Evolutionary conservation across 1,139 yeast genomes (phyloP).

Genomic region (Petasospora fabianii): DNA sequence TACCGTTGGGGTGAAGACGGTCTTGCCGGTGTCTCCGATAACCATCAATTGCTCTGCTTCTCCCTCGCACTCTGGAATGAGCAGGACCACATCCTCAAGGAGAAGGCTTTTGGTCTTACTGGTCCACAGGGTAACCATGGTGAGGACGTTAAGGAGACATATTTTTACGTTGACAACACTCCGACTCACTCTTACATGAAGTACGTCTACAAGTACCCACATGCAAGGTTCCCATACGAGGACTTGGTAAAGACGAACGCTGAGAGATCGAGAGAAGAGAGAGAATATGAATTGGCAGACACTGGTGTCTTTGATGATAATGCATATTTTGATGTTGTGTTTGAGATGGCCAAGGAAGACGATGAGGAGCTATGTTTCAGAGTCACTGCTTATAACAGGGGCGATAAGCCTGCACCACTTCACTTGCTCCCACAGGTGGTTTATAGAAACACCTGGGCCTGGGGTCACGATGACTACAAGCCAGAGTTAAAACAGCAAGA

Average conservation of each 20-base stretch:
- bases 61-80: constrained; percentile 91
- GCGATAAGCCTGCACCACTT: constrained; percentile 79
- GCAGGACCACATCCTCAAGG: constrained; percentile 80
- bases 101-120: constrained; percentile 83
- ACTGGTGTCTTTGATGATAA: constrained; percentile 76
- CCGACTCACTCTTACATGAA: constrained; percentile 95
- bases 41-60: constrained; percentile 74
- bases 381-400: constrained; percentile 86
- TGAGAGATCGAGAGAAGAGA: constrained; percentile 48
- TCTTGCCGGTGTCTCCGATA: constrained; percentile 85
- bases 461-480: constrained; percentile 64
- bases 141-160: constrained; percentile 80
- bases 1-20: constrained; percentile 99
- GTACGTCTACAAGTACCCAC: constrained; percentile 90
- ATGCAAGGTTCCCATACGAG: constrained; percentile 76
- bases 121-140: constrained; percentile 96
- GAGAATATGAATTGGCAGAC: constrained; percentile 71
- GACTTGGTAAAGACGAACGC: constrained; percentile 69
- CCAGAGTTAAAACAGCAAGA: constrained; percentile 47
- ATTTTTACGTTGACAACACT: constrained; percentile 82
- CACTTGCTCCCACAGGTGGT: constrained; percentile 84
- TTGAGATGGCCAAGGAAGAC: constrained; percentile 87
- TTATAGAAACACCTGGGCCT: constrained; percentile 90
- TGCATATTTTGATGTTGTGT: constrained; percentile 84
- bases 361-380: constrained; percentile 79